Evolutionary conservation across 257 asterid genomes (phyloP), one percentile per base, ranked within the genome.

Genomic region (Coffea eugenioides): DNA sequence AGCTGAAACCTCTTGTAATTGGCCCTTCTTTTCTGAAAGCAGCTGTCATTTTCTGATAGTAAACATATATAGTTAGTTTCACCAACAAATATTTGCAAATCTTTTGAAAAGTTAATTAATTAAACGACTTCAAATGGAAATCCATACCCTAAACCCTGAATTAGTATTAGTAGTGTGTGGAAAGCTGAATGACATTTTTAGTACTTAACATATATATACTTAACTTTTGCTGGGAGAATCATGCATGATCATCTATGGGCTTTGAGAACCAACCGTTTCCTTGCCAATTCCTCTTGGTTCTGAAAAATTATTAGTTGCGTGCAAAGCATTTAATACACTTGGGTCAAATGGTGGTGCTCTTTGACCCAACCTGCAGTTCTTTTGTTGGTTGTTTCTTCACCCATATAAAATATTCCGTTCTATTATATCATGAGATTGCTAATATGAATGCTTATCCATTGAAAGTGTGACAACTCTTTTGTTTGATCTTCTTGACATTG

Each of bases 71-170:
- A 13, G 62, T 43, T 71, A 46, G 74, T 70, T 64, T 36, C 74
- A 64, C 73, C 79, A 67, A 23, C 61, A 73, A 61, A 61, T 2
- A 72, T 72, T 52, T 62, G 56, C n/a, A 27, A 52, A 64, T 56
- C 59, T 45, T 80, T 45, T 54, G 36, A 52, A 56, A 59, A 59
- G 23, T 41, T 61, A 21, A 48, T 59, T 66, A 75, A 59, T 14
- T 36, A 16, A 39, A 12, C 4, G 36, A 79, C 68, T 16, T 39
- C 10, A 66, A 48, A 48, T 27, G 73, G 74, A 74, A 77, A 77
- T 77, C 80, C 57, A 77, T 46, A 77, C 51, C n/a, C 11, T 77
- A 77, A 76, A 77, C n/a, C 73, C 73, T 64, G 65, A 34, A n/a
- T n/a, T n/a, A n/a, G n/a, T n/a, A 48, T 66, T 77, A 77, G 36